A percentile compares a stretch with the other conserved stretches of the same genome.
Conservation (phyloP, 2,329 filamentous ascomycete species). For the Talaromyces pinophilus region DNA sequence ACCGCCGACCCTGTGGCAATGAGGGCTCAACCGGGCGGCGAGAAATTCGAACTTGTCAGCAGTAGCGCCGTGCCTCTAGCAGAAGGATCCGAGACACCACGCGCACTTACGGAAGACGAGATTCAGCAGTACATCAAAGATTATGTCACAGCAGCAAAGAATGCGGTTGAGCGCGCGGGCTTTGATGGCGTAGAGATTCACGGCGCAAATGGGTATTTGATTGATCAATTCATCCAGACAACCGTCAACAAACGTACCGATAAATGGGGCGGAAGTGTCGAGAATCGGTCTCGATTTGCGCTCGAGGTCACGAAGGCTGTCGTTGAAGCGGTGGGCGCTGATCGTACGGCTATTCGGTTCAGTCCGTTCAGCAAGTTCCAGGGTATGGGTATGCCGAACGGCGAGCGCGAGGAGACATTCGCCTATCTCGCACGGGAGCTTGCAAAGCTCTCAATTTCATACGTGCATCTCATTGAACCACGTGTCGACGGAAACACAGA, state of each 20-base stretch:
- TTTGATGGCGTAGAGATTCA: constrained; percentile 55
- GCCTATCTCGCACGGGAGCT: constrained; percentile 10
- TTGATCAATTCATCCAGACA: constrained; percentile 54
- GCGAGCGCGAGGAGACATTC: constrained; percentile 60
- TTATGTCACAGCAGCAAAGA: constrained; percentile 47
- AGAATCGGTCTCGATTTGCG: constrained; percentile 55
- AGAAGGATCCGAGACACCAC: constrained; percentile 30
- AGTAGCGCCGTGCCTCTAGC: constrained; percentile 45
- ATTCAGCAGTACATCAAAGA: constrained; percentile 44
- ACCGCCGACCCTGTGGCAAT: constrained; percentile 45
- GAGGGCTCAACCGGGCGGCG: constrained; percentile 26
- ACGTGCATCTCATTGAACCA: constrained; percentile 17
- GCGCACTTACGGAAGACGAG: constrained; percentile 39
- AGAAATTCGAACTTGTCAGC: constrained; percentile 36
- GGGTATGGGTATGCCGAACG: constrained; percentile 52
- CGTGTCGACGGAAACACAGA: background rate
- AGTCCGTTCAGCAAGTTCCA: constrained; percentile 40
- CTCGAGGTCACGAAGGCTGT: constrained; percentile 52
- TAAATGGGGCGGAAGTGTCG: constrained; percentile 51
- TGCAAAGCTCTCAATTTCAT: background rate
- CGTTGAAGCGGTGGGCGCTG: constrained; percentile 43
- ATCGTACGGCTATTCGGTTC: constrained; percentile 47
- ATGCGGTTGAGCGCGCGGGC: constrained; percentile 53
- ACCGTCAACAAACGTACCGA: constrained; percentile 51
- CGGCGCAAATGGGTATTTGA: constrained; percentile 51